Conservation (phyloP, 2,329 filamentous ascomycete species). For the Colletotrichum abscissum region DNA sequence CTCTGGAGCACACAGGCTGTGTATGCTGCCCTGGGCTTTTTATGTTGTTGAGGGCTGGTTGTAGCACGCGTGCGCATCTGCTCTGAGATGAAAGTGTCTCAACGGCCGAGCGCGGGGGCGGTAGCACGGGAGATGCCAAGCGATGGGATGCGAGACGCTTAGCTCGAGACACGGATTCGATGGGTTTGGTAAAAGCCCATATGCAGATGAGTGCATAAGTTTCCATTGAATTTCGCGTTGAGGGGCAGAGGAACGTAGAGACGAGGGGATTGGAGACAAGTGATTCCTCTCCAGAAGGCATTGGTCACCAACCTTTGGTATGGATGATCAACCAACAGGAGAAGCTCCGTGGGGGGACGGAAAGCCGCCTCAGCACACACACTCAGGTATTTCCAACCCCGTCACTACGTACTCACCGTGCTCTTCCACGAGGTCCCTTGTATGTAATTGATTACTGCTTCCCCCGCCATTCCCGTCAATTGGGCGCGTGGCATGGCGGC, state of each 20-base stretch:
- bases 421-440: neutral
- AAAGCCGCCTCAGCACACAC: neutral
- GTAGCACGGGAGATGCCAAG: neutral
- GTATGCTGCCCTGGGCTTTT: neutral
- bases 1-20: neutral
- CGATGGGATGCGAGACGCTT: neutral
- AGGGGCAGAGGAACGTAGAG: neutral
- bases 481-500: slow-evolving; percentile 14
- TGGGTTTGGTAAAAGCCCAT: no score
- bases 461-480: slow-evolving; percentile 28
- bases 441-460: neutral
- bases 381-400: neutral
- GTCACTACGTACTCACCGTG: neutral
- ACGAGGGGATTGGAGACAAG: neutral
- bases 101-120: slow-evolving; percentile 4
- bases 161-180: neutral
- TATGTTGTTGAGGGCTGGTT: slow-evolving; percentile 26
- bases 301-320: no score
- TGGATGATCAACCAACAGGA: neutral
- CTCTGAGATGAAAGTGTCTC: slow-evolving; percentile 27
- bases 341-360: slow-evolving; percentile 10
- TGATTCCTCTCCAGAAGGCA: slow-evolving; percentile 1
- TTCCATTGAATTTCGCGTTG: neutral
- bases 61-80: neutral
- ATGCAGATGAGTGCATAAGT: no score